A percentile compares a stretch with the other conserved stretches of the same genome.
phyloP scores from a whole-genome alignment of 2,329 filamentous ascomycete species.

The Leptographium procerum region DNA sequence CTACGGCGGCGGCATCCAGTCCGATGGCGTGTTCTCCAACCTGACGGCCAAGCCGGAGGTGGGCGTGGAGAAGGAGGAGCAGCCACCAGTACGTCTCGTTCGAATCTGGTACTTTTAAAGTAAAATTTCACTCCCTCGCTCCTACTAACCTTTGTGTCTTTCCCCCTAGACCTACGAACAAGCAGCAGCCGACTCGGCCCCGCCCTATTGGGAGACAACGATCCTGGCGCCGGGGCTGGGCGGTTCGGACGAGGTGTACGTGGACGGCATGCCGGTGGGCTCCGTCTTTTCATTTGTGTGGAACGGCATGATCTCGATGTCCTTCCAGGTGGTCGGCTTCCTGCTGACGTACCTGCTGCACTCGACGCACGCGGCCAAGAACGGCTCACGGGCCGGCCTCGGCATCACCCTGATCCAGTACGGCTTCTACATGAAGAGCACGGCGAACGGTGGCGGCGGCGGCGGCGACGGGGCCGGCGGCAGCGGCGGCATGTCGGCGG shows the following conservation, averaged over 20 bases:
- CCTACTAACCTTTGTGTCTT: neutral
- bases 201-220: slow-evolving; percentile 98
- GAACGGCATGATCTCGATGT: slow-evolving; percentile 96
- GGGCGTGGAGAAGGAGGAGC: slow-evolving; percentile 70
- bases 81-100: slow-evolving; percentile 63
- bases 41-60: slow-evolving; percentile 80
- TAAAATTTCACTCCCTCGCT: neutral
- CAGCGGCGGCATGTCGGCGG: slow-evolving; percentile 26
- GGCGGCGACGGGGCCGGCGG: slow-evolving; percentile 23
- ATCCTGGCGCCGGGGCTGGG: slow-evolving; percentile 87
- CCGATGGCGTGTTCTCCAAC: slow-evolving; percentile 95
- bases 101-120: neutral
- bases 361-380: slow-evolving; percentile 96
- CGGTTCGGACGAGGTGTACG: slow-evolving; percentile 88
- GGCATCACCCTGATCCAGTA: slow-evolving; percentile 94
- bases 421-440: slow-evolving; percentile 85
- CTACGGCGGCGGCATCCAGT: slow-evolving; percentile 64
- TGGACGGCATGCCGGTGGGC: slow-evolving; percentile 89
- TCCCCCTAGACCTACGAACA: slow-evolving; percentile 78
- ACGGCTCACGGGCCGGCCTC: slow-evolving; percentile 86
- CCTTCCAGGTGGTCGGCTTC: slow-evolving; percentile 94
- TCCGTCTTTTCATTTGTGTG: slow-evolving; percentile 79
- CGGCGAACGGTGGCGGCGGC: slow-evolving; percentile 24
- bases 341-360: slow-evolving; percentile 95
- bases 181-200: slow-evolving; percentile 89